Evolutionary conservation across 2,329 filamentous ascomycete species (phyloP), one percentile per base, ranked within the genome.

Genomic region (Bipolaris victoriae): DNA sequence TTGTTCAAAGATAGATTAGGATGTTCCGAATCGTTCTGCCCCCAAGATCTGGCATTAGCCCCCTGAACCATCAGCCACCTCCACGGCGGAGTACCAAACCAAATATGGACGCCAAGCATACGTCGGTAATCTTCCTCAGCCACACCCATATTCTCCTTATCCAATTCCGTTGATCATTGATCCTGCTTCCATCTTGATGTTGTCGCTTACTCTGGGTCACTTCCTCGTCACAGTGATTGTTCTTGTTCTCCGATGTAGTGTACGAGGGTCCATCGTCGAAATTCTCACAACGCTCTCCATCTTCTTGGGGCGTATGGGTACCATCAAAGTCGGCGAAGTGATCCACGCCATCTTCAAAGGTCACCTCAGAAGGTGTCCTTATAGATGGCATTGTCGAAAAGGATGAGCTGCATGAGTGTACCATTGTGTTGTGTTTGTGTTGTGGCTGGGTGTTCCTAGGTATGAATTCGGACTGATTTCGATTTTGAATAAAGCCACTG

Each of bases 351-450:
- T 22, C 7, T 3, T 15, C 2, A 2, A 3, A 7, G 15, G 40
- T 40, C 6, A 24, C 6, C 22, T 50, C 24, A 15, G 47, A 50
- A 9, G 15, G n/a, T 11, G 52, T 46, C 5, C 33, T 24, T 16
- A 55, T 45, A 10, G 47, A 55, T 18, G 46, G 5, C 52, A 50
- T 55, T 7, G 52, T 55, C 7, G 52, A 39, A 15, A 50, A 55
- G 7, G 52, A 55, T 3, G 47, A 55, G 33, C 33, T 33, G 13
- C 33, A 50, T 13, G 52, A 55, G 33, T 46, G 22, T 16, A 16
- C n/a, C 47, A 50, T 55, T 6, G n/a, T 37, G 15, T 26, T 7
- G n/a, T 36, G 13, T n/a, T 29, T n/a, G 24, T 11, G 10, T 1
- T 1, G 29, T 13, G 16, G 24, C 22, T 26, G n/a, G 16, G 6